Evolutionary conservation across 164 flowering plant species (phyloP).

Genomic region (grape (Vitis vinifera)): ASM3070453v1 NC_081809.1:16413001-16413500

Average conservation of each 20-base stretch:
- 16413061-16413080: no score
- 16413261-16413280: background rate
- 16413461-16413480: conserved; percentile 90
- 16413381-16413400: conserved; percentile 99
- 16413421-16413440: conserved; percentile 98
- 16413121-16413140: background rate
- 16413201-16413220: background rate
- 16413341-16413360: conserved; percentile 99
- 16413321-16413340: conserved; percentile 82
- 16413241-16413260: background rate
- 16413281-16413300: background rate
- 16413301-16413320: background rate
- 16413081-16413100: no score
- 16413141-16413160: no score
- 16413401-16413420: conserved; percentile 92
- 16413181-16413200: background rate
- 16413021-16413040: no score
- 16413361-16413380: conserved; percentile 97
- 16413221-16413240: background rate
- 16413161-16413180: background rate
- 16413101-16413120: no score
- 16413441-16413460: conserved; percentile 99
- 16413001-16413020: no score
- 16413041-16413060: no score
- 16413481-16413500: conserved; percentile 97